Evolutionary conservation across 345 rosid genomes (phyloP).

Genomic region (Mercurialis annua): DNA sequence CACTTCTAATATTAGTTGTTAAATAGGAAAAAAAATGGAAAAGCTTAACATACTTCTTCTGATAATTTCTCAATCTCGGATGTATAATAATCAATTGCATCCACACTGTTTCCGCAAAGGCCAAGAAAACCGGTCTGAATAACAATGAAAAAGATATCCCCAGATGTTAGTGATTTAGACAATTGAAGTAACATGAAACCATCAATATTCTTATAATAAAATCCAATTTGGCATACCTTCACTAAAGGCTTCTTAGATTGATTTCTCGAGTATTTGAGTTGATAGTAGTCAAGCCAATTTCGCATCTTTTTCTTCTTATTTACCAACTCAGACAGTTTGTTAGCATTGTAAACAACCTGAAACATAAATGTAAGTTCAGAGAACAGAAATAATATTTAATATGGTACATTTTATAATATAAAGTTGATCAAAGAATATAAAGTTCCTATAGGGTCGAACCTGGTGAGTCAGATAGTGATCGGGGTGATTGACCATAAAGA

Average conservation of each 20-base stretch:
- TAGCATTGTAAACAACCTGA: slow-evolving; percentile 83
- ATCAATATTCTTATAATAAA: not conserved
- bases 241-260: slow-evolving; percentile 45
- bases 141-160: slow-evolving; percentile 17
- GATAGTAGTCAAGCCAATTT: slow-evolving; percentile 87
- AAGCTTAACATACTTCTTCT: slow-evolving; percentile 43
- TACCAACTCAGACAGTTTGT: slow-evolving; percentile 56
- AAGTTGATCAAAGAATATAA: too few relatives aligned
- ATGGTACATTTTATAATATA: not conserved
- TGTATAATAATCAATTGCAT: slow-evolving; percentile 65
- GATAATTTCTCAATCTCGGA: slow-evolving; percentile 58
- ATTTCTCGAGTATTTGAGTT: slow-evolving; percentile 63
- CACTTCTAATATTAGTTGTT: too few relatives aligned
- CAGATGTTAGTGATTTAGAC: slow-evolving; percentile 13
- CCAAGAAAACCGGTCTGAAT: slow-evolving; percentile 73
- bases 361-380: slow-evolving; percentile 12
- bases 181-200: not conserved
- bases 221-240: slow-evolving; percentile 41
- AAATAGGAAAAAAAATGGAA: not conserved
- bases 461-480: slow-evolving; percentile 75
- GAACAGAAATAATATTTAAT: not conserved
- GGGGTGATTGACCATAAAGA: slow-evolving; percentile 89
- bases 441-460: slow-evolving; percentile 37
- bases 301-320: slow-evolving; percentile 57
- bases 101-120: slow-evolving; percentile 61